A percentile compares a stretch with the other conserved stretches of the same genome.
These are phyloP conservation scores for Neurospora tetraspora DNA, from an alignment of 495 filamentous ascomycete genomes.

Conservation along the genomic window DNA sequence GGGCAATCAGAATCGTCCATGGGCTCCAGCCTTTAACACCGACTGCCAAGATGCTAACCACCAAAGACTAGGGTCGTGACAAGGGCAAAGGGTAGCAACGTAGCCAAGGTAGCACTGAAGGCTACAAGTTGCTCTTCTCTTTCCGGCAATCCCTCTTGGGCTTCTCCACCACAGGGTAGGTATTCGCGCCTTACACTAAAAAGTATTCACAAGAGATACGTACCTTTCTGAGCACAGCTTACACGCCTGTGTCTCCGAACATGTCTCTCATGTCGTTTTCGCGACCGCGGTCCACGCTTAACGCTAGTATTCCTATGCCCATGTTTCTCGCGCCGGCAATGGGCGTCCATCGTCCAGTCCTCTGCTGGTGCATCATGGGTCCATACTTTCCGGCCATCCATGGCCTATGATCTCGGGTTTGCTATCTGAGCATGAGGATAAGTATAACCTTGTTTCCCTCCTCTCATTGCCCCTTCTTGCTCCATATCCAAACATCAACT, in stretches of 20 bases:
- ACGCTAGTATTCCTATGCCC: conserved; percentile 7
- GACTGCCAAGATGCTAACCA: neutral
- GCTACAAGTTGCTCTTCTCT: neutral
- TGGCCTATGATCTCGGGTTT: conserved; percentile 24
- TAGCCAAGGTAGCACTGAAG: conserved; percentile 4
- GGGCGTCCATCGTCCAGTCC: conserved; percentile 9
- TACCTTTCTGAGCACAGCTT: neutral
- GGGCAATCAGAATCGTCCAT: conserved; percentile 10
- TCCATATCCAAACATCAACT: conserved; percentile 20
- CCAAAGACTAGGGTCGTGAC: neutral
- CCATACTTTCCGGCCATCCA: conserved; percentile 24
- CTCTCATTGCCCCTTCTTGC: conserved; percentile 23
- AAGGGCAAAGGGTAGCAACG: conserved; percentile 9
- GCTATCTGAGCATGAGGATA: conserved; percentile 22
- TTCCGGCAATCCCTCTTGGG: neutral
- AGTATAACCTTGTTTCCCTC: conserved; percentile 24
- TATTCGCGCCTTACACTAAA: neutral
- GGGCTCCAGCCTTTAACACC: conserved; percentile 14
- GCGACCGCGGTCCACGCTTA: conserved; percentile 11
- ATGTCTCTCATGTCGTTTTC: conserved; percentile 1
- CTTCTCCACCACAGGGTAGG: neutral
- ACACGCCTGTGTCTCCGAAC: conserved; percentile 3
- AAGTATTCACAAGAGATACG: neutral
- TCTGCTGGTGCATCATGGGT: conserved; percentile 23
- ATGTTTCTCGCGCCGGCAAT: conserved; percentile 14